Conservation (phyloP, 2,329 filamentous ascomycete species). For the Fusarium sp. region DNA sequence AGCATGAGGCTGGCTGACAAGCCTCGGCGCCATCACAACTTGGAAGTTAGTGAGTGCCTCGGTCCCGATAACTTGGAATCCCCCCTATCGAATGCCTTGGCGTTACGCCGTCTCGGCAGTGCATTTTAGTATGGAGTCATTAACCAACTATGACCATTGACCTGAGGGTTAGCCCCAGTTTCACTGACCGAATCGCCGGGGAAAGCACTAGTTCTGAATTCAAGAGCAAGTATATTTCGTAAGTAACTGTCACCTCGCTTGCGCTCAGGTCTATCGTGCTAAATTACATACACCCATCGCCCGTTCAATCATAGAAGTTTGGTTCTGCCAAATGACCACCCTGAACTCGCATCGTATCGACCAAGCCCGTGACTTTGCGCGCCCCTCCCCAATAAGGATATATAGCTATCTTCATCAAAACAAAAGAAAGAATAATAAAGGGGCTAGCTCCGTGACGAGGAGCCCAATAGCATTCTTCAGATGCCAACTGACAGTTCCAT, state of each 20-base stretch:
- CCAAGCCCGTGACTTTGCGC: conserved; percentile 25
- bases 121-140: neutral
- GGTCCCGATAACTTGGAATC: conserved; percentile 28
- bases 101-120: conserved; percentile 22
- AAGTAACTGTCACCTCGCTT: conserved; percentile 24
- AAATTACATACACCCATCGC: conserved; percentile 19
- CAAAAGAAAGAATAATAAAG: conserved; percentile 6
- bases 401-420: conserved; percentile 27
- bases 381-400: conserved; percentile 34
- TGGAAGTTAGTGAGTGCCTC: conserved; percentile 8
- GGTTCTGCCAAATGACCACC: conserved; percentile 5
- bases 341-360: conserved; percentile 11
- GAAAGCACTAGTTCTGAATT: conserved; percentile 9
- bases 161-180: conserved; percentile 12
- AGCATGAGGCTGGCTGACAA: conserved; percentile 38
- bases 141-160: conserved; percentile 5
- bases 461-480: conserved; percentile 31
- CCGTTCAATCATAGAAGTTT: conserved; percentile 22
- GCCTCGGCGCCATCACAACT: conserved; percentile 15
- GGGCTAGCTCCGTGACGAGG: conserved; percentile 7
- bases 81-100: conserved; percentile 10
- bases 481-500: conserved; percentile 50
- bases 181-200: conserved; percentile 7
- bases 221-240: conserved; percentile 30
- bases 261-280: conserved; percentile 26